phyloP scores from a whole-genome alignment of 805 yeast species.

The Alloascoidea hylecoeti region DNA sequence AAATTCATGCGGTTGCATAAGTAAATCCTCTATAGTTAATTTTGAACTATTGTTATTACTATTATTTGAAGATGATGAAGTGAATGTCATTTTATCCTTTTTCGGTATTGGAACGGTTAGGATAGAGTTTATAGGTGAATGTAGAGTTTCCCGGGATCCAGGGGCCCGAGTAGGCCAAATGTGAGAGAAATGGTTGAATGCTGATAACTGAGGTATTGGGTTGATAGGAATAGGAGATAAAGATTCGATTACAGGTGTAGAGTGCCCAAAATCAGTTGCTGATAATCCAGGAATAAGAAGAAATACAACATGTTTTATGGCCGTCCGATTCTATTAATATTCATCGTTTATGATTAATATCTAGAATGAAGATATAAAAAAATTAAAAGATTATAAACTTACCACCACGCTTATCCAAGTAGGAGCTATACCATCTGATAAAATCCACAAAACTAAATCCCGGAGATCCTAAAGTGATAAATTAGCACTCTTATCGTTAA shows the following conservation, averaged over 20 bases:
- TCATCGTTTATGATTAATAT: background rate
- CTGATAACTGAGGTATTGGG: conserved; percentile 10
- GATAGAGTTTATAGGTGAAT: conserved; percentile 40
- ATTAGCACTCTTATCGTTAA: background rate
- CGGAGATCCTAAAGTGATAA: conserved; percentile 24
- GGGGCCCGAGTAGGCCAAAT: conserved; percentile 45
- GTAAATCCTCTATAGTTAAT: conserved; percentile 34
- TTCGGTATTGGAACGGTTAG: conserved; percentile 42
- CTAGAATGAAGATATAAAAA: background rate
- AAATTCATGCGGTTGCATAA: conserved; percentile 35
- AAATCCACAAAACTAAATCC: conserved; percentile 27
- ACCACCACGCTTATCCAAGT: conserved; percentile 29
- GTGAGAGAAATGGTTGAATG: conserved; percentile 26
- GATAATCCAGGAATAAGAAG: conserved; percentile 55
- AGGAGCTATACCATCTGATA: conserved; percentile 29
- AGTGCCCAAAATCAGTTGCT: conserved; percentile 26
- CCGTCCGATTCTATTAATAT: conserved; percentile 21
- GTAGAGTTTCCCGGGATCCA: conserved; percentile 45
- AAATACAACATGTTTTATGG: conserved; percentile 39
- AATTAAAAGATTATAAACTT: background rate
- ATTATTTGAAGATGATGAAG: too few relatives aligned
- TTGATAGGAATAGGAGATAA: conserved; percentile 5
- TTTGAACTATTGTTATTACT: conserved; percentile 15
- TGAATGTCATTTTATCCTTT: conserved; percentile 41
- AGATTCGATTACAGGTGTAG: conserved; percentile 9